These are phyloP conservation scores for Lichtheimia ornata DNA, from an alignment of 371 early-diverging fungal genomes.

Conservation along the genomic window DNA sequence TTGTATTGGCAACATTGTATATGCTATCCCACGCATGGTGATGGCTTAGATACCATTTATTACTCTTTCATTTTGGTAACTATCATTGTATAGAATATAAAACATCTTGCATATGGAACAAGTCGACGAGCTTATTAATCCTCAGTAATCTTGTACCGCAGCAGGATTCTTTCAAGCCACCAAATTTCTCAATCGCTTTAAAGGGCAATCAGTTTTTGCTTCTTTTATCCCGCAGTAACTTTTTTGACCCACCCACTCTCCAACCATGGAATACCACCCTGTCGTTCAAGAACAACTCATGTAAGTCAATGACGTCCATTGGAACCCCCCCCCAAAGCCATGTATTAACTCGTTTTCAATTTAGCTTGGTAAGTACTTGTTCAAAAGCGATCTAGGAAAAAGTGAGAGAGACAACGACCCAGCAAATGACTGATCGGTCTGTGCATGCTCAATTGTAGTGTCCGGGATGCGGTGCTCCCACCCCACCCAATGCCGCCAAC, in stretches of 20 bases:
- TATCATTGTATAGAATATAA: too few relatives aligned
- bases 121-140: too few relatives aligned
- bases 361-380: slow-evolving; percentile 32
- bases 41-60: too few relatives aligned
- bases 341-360: slow-evolving; percentile 9
- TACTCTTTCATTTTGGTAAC: too few relatives aligned
- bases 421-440: neutral
- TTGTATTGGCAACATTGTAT: too few relatives aligned
- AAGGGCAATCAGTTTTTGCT: too few relatives aligned
- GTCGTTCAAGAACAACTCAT: slow-evolving; percentile 53
- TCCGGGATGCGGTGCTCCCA: slow-evolving; percentile 96
- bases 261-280: slow-evolving; percentile 49
- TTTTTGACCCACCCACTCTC: neutral
- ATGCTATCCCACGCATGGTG: too few relatives aligned
- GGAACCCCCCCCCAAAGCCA: slow-evolving; percentile 1
- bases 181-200: too few relatives aligned
- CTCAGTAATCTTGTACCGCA: too few relatives aligned
- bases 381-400: neutral
- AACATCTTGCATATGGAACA: too few relatives aligned
- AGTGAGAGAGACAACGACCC: neutral
- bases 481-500: slow-evolving; percentile 96
- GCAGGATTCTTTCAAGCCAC: too few relatives aligned
- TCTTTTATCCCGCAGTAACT: neutral
- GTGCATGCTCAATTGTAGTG: slow-evolving; percentile 62
- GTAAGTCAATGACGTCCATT: slow-evolving; percentile 24